These are phyloP conservation scores for Tillandsia leiboldiana DNA, from an alignment of 176 grass and related monocot species.

Conservation along the genomic window DNA sequence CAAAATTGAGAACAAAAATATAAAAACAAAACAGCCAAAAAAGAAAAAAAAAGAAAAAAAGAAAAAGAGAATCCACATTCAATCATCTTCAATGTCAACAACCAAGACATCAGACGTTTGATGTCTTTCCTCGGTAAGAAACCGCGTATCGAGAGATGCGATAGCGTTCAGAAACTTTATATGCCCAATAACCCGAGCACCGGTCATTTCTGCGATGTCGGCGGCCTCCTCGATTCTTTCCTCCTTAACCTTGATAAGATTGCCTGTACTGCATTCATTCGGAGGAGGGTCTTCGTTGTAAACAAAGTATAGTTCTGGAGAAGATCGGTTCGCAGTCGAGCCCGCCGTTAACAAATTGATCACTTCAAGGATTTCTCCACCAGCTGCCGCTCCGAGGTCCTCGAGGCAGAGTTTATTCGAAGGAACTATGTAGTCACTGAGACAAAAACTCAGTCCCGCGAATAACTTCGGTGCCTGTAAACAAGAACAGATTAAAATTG, in stretches of 20 bases:
- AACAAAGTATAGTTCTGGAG: constrained; percentile 12
- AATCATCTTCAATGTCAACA: neutral
- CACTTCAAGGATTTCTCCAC: constrained; percentile 14
- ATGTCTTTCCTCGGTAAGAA: neutral
- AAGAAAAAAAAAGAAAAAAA: neutral
- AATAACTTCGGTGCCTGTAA: constrained; percentile 29
- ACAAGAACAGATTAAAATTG: neutral
- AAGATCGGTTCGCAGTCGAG: neutral
- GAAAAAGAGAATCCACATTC: neutral
- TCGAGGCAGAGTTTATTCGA: neutral
- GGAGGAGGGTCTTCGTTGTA: constrained; percentile 19
- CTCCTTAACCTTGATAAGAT: constrained; percentile 4
- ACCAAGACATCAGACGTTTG: neutral
- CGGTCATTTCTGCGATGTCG: neutral
- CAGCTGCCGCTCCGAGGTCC: constrained; percentile 11
- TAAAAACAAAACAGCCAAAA: neutral
- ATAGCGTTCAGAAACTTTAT: constrained; percentile 17
- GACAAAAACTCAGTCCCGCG: constrained; percentile 8
- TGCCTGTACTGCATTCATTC: neutral
- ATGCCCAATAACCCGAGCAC: constrained; percentile 4
- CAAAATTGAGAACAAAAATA: neutral
- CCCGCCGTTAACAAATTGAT: neutral
- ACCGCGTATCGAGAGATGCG: constrained; percentile 1
- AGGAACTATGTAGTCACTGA: constrained; percentile 13
- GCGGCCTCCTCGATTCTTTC: constrained; percentile 11